A percentile compares a stretch with the other conserved stretches of the same genome.
Evolutionary conservation across 352 stramenopile species (phyloP).

Genomic region (Ophiocytium majus): DNA sequence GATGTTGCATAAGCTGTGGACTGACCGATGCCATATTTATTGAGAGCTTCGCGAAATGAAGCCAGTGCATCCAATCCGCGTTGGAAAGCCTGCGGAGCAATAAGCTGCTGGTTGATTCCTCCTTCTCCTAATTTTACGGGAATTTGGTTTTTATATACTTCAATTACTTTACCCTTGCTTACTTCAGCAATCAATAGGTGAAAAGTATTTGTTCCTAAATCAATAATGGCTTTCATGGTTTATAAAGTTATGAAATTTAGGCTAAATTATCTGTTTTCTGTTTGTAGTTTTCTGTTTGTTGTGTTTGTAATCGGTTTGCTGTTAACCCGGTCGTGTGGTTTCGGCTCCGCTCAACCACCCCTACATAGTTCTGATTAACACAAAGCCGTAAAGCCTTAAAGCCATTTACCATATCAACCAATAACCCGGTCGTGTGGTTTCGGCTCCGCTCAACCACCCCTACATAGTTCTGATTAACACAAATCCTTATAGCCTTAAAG

Average conservation of each 20-base stretch:
- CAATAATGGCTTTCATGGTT: not conserved
- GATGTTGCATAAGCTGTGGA: not conserved
- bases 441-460: no score
- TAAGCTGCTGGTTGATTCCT: not conserved
- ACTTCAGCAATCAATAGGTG: not conserved
- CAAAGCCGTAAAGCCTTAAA: no score
- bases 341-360: no score
- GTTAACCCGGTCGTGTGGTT: no score
- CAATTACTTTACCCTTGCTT: not conserved
- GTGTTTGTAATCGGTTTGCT: no score
- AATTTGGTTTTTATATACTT: not conserved
- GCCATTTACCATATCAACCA: no score
- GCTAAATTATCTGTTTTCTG: not conserved
- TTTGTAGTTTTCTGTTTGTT: not conserved
- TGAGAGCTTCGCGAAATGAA: not conserved
- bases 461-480: no score
- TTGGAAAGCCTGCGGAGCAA: not conserved
- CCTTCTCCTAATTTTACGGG: conserved; percentile 8
- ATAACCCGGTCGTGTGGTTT: no score
- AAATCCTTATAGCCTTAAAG: no score
- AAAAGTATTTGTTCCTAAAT: conserved; percentile 9
- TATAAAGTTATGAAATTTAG: conserved; percentile 6
- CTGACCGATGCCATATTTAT: not conserved
- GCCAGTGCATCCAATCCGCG: not conserved
- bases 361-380: no score